Evolutionary conservation across 2,329 filamentous ascomycete species (phyloP), one percentile per base, ranked within the genome.

Genomic region (Aspergillus oerlinghausenensis): DNA sequence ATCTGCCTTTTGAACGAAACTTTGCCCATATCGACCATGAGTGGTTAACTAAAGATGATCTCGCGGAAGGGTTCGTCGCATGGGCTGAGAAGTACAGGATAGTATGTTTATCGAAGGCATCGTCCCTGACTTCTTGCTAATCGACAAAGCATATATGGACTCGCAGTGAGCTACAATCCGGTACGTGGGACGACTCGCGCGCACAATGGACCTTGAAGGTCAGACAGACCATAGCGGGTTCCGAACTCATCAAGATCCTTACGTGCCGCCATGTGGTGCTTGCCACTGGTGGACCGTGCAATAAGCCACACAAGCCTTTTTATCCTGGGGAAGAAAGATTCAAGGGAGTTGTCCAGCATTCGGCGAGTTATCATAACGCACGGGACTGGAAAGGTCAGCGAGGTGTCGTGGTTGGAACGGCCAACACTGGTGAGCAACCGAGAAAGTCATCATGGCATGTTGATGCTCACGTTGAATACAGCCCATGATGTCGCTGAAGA

Each of bases 401-500:
- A 32, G 78, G 74, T 4, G 62, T 80, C 32, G 73, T 82, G 1
- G 67, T 82, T 17, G 79, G 79, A 26, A 75, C 73, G 19, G 80
- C 75, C 51, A 81, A 81, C 60, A 79, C 77, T 0, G 78, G 73
- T 56, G 51, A 49, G 23, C 3, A 23, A 40, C n/a, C 40, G 3
- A 42, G 5, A 9, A n/a, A 42, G 19, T 2, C 17, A 42, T 10
- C 17, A n/a, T 5, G 19, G 40, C 17, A 21, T n/a, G 17, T 42
- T n/a, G 4, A n/a, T 42, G 19, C 17, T 42, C 17, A 42, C 17
- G 4, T 42, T 1, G 17, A 42, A 42, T 17, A 21, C 50, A 64
- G 65, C 59, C 1, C 78, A 80, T 64, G 78, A 81, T 61, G 73
- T 80, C 25, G 76, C 78, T 2, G 73, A 79, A 63, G 77, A 80